Base-by-base conservation (phyloP, 1,284 basidiomycete species). In the Trichosporon asahii region DNA sequence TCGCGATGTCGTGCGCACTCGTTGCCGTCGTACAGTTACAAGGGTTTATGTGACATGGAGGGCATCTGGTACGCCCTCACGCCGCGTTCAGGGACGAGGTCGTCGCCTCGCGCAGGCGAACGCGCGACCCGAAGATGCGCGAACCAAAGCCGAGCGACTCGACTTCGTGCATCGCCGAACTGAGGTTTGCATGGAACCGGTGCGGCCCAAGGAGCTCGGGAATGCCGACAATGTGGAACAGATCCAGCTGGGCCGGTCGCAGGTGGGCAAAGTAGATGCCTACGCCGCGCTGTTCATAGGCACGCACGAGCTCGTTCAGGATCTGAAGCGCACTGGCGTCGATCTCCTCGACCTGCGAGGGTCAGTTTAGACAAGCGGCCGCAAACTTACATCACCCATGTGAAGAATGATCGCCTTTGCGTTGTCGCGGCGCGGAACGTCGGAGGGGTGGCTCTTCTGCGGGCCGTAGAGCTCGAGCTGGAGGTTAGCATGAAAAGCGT, bases 321-420 rank as follows among this genome's bases (percentile, higher is more conserved):
- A 95, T 93, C 81, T 94, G 92, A 3, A 90, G 87, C 12, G 94
- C 94, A 29, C 91, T 93, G 75, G 64, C 92, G 80, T 95, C 93
- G 72, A 90, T 90, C 23, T 85, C 87, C 72, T 94, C 92, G 3
- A 94, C 90, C 82, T 93, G 68, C 15, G 11, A 23, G 2, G 4
- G 68, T 72, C 21, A 68, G 68, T 15, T 66, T 37, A 3, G 21
- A 23, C 3, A 21, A 6, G n/a, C 3, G 7, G 6, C 15, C 21
- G 44, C 7, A n/a, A 72, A 40, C 73, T 72, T 21, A 85, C 84
- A 70, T 85, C 95, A 11, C 90, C 89, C 85, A 95, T 88, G 78
- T 97, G 94, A 83, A 96, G 93, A 15, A 96, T 91, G 33, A 97
- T 84, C 0, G 90, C 88, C 40, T 88, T 88, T 3, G 94, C 91